These are phyloP conservation scores for Thelephora terrestris DNA, from an alignment of 1,284 basidiomycete species.

Conservation along the genomic window DNA sequence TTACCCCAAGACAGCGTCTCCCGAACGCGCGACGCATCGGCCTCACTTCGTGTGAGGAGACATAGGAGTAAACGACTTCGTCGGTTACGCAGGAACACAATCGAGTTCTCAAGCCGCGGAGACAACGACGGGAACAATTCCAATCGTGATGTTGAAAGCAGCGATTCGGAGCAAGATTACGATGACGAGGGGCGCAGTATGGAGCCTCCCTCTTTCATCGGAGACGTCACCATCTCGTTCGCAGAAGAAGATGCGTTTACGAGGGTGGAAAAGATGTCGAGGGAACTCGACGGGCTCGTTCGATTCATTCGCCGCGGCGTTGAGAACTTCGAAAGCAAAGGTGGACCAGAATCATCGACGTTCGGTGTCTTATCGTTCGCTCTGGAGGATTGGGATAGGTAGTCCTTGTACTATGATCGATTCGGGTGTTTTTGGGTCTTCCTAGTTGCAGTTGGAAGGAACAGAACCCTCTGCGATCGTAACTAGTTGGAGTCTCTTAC, in stretches of 20 bases:
- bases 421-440: no score
- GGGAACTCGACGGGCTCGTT: constrained; percentile 61
- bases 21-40: constrained; percentile 20
- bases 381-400: constrained; percentile 71
- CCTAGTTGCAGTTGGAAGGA: no score
- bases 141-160: constrained; percentile 37
- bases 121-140: constrained; percentile 16
- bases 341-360: constrained; percentile 42
- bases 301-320: constrained; percentile 55
- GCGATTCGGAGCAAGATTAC: constrained; percentile 23
- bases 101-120: constrained; percentile 43
- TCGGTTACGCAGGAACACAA: constrained; percentile 42
- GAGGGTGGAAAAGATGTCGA: constrained; percentile 50
- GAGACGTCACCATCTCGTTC: constrained; percentile 25
- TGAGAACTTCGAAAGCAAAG: constrained; percentile 49
- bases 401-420: constrained; percentile 3
- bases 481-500: no score
- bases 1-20: constrained; percentile 45
- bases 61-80: constrained; percentile 52
- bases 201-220: constrained; percentile 24
- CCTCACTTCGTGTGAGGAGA: constrained; percentile 35
- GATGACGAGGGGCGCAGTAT: constrained; percentile 18
- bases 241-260: constrained; percentile 36
- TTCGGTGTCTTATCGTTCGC: constrained; percentile 70
- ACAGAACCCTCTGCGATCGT: no score